These are phyloP conservation scores for Hypomyces rosellus DNA, from an alignment of 2,329 filamentous ascomycete genomes.

Conservation along the genomic window DNA sequence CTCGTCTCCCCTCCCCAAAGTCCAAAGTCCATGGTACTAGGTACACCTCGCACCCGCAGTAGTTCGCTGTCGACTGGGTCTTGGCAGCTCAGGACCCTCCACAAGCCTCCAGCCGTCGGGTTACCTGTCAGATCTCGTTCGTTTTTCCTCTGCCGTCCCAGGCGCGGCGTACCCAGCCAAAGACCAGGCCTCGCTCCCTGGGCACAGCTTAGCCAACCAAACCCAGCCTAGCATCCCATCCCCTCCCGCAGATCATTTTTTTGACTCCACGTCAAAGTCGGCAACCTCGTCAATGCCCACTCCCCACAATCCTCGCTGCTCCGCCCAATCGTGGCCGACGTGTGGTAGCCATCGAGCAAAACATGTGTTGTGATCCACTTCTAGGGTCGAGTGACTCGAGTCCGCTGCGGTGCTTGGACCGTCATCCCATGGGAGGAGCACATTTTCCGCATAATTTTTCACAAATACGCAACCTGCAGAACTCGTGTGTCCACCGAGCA, in stretches of 20 bases:
- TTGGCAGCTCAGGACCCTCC: not conserved
- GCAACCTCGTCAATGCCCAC: not conserved
- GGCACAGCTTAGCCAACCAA: no score
- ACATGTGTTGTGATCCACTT: no score
- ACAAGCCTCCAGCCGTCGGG: slow-evolving; percentile 1
- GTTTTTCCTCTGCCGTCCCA: slow-evolving; percentile 11
- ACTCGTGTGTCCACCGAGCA: no score
- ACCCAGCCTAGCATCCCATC: not conserved
- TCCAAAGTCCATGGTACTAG: not conserved
- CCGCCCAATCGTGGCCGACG: not conserved
- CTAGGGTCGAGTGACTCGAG: no score
- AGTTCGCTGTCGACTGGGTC: slow-evolving; percentile 10
- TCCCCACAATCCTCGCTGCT: not conserved
- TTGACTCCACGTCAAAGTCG: not conserved
- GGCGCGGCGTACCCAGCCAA: slow-evolving; percentile 3
- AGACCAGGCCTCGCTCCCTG: not conserved
- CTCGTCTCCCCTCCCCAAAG: no score
- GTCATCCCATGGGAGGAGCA: no score
- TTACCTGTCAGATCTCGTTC: slow-evolving; percentile 15
- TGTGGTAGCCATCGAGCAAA: not conserved
- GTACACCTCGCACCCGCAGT: slow-evolving; percentile 1
- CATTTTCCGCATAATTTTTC: no score
- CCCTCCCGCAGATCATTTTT: not conserved
- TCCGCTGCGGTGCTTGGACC: no score
- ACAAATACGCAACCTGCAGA: no score